Percentiles rank a stretch among this genome's conserved stretches.
These are phyloP conservation scores for Collariella sp. DNA, from an alignment of 495 filamentous ascomycete species.

Conservation along the genomic window DNA sequence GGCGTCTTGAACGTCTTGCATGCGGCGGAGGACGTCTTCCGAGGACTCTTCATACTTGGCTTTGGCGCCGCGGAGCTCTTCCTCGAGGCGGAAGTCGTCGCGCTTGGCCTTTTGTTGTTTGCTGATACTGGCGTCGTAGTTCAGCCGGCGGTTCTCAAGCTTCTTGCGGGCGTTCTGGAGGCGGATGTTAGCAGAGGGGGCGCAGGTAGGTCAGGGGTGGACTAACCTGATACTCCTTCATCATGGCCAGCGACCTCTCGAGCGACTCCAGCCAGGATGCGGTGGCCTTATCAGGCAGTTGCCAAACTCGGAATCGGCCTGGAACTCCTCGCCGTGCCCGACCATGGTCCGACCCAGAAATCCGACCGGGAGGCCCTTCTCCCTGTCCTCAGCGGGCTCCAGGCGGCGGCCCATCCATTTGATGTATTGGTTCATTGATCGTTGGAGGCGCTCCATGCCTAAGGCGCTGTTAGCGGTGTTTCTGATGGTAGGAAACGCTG, in stretches of 20 bases:
- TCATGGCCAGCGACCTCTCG: conserved; percentile 81
- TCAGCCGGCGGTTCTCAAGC: conserved; percentile 81
- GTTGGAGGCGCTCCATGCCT: conserved; percentile 91
- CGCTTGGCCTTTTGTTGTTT: conserved; percentile 94
- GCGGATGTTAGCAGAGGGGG: neutral
- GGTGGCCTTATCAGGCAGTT: conserved; percentile 78
- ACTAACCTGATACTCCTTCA: conserved; percentile 89
- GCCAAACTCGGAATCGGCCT: conserved; percentile 84
- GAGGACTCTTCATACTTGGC: conserved; percentile 94
- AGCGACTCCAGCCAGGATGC: conserved; percentile 85
- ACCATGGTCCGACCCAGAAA: conserved; percentile 85
- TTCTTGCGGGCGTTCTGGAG: conserved; percentile 77
- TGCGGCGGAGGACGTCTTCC: conserved; percentile 85
- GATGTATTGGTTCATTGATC: conserved; percentile 79
- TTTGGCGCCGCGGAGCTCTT: conserved; percentile 84
- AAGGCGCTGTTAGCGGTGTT: conserved; percentile 2
- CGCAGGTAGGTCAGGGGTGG: neutral
- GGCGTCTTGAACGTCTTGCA: conserved; percentile 93
- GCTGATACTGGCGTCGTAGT: conserved; percentile 80
- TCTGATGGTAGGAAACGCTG: neutral
- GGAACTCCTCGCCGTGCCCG: conserved; percentile 87
- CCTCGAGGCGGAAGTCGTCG: conserved; percentile 88
- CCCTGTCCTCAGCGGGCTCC: conserved; percentile 73
- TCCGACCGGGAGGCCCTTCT: conserved; percentile 69
- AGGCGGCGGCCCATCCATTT: conserved; percentile 83